phyloP scores from a whole-genome alignment of 805 yeast genomes.

The Yarrowia divulgata region DNA sequence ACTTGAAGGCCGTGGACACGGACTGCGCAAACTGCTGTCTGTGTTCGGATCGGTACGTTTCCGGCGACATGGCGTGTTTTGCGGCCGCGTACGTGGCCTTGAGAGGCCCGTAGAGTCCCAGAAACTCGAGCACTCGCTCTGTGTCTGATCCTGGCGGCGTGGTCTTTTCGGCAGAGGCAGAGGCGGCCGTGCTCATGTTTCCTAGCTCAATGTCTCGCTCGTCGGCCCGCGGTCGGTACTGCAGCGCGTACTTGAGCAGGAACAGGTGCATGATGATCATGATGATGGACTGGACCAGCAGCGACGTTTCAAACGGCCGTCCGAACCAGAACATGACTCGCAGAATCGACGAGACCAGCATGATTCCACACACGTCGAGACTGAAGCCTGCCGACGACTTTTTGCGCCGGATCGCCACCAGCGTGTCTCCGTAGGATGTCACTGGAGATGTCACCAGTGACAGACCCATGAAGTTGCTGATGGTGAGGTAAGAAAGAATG shows the following conservation, averaged over 20 bases:
- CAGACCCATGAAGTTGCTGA: conserved; percentile 57
- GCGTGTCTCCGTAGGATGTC: conserved; percentile 85
- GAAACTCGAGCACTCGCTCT: conserved; percentile 19
- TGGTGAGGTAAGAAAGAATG: conserved; percentile 40
- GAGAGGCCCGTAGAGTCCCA: conserved; percentile 15
- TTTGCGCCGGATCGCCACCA: conserved; percentile 67
- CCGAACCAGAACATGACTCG: conserved; percentile 79
- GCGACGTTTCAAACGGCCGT: conserved; percentile 80
- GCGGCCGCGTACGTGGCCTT: not conserved
- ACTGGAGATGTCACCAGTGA: conserved; percentile 82
- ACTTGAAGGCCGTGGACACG: conserved; percentile 21
- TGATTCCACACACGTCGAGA: conserved; percentile 90
- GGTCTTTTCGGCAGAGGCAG: conserved; percentile 3
- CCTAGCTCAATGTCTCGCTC: conserved; percentile 30
- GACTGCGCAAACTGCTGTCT: conserved; percentile 23
- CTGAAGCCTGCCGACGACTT: conserved; percentile 81
- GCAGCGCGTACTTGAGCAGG: conserved; percentile 67
- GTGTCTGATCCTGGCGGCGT: conserved; percentile 23
- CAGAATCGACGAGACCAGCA: conserved; percentile 77
- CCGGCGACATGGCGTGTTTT: conserved; percentile 13
- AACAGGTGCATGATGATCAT: conserved; percentile 82
- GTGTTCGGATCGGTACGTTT: conserved; percentile 18
- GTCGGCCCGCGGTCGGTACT: conserved; percentile 42
- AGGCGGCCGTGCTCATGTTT: not conserved
- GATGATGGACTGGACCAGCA: conserved; percentile 78